Percentiles rank a stretch among this genome's conserved stretches.
phyloP scores from a whole-genome alignment of 179 eudicot species.

The Beta lomatogona region DNA sequence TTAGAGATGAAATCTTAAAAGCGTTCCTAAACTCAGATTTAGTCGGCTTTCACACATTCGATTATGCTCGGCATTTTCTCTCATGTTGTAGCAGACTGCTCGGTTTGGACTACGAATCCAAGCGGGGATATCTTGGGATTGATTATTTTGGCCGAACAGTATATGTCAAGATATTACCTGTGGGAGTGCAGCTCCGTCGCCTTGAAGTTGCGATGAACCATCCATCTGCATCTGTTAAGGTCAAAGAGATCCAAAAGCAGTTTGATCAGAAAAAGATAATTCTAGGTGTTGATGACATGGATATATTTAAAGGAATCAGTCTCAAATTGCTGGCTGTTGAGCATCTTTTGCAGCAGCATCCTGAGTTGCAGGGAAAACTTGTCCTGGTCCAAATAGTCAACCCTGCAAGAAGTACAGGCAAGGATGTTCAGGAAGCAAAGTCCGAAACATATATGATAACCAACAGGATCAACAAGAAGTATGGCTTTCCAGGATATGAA shows the following conservation, averaged over 20 bases:
- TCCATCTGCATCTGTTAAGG: slow-evolving; percentile 39
- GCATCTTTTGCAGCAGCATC: slow-evolving; percentile 33
- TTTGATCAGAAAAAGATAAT: slow-evolving; percentile 39
- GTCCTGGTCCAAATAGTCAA: slow-evolving; percentile 45
- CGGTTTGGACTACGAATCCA: slow-evolving; percentile 44
- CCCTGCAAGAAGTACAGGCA: slow-evolving; percentile 52
- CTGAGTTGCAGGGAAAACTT: slow-evolving; percentile 30
- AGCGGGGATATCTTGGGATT: slow-evolving; percentile 46
- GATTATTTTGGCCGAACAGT: slow-evolving; percentile 48
- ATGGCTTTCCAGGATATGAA: slow-evolving; percentile 34
- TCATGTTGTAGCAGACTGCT: slow-evolving; percentile 47
- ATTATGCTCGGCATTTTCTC: slow-evolving; percentile 48
- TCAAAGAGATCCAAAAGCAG: slow-evolving; percentile 38
- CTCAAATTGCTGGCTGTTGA: slow-evolving; percentile 44
- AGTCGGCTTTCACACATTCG: slow-evolving; percentile 47
- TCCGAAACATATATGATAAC: slow-evolving; percentile 36
- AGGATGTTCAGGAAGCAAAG: slow-evolving; percentile 44
- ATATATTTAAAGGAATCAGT: slow-evolving; percentile 50
- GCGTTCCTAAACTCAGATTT: slow-evolving; percentile 43
- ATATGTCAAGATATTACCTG: slow-evolving; percentile 41
- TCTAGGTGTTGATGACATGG: slow-evolving; percentile 54
- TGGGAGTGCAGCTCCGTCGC: slow-evolving; percentile 38
- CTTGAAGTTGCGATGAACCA: slow-evolving; percentile 41
- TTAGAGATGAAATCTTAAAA: slow-evolving; percentile 40
- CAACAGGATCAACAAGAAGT: slow-evolving; percentile 34